These are phyloP conservation scores for Sporothrix phasma DNA, from an alignment of 2,329 filamentous ascomycete species.

Conservation along the genomic window DNA sequence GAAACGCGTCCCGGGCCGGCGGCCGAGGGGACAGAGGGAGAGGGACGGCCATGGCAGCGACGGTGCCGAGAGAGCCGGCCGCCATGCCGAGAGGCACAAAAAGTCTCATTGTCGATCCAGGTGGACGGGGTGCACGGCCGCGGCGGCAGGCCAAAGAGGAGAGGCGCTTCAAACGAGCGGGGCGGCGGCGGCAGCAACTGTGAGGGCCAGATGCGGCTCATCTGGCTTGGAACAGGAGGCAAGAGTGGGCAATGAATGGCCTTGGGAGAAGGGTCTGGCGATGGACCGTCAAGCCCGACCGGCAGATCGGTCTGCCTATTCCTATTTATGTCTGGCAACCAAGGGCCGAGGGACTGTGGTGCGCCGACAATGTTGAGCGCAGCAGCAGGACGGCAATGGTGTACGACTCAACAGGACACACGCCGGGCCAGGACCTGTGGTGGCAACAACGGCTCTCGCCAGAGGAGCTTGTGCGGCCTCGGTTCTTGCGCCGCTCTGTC, in stretches of 20 bases:
- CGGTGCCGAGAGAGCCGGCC: not conserved
- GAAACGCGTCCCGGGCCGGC: not conserved
- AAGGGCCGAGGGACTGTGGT: not conserved
- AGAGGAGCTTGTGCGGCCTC: not conserved
- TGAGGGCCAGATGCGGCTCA: not conserved
- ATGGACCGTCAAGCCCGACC: not conserved
- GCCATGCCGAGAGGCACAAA: not conserved
- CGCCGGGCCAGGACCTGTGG: not conserved
- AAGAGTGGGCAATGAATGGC: not conserved
- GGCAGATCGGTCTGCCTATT: not conserved
- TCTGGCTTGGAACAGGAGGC: not conserved
- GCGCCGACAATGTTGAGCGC: not conserved
- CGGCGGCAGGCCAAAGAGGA: not conserved
- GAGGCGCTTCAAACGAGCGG: constrained; percentile 9
- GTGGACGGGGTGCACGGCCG: not conserved
- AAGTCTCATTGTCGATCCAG: not conserved
- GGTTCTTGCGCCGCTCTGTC: not conserved
- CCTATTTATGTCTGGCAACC: not conserved
- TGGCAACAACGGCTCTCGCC: not conserved
- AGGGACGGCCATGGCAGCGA: not conserved
- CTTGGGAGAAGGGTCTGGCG: not conserved
- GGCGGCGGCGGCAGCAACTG: not conserved
- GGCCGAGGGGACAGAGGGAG: not conserved
- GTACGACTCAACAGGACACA: not conserved
- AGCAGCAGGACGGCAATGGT: not conserved